phyloP scores from a whole-genome alignment of 257 asterid species.

The Solanum arcanum region DNA sequence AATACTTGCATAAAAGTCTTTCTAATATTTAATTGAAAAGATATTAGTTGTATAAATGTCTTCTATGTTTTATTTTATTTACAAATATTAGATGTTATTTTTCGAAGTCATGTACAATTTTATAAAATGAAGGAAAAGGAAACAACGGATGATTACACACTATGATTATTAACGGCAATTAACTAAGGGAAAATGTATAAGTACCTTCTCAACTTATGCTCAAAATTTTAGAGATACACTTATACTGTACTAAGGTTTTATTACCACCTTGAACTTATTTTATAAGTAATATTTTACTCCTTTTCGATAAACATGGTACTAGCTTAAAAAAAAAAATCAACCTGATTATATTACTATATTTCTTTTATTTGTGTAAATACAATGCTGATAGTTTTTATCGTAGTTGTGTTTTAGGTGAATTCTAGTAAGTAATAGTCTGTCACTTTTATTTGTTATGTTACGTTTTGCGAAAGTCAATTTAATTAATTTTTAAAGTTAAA shows the following conservation, averaged over 20 bases:
- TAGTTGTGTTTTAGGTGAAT: neutral
- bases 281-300: no score
- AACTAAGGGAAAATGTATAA: fast-evolving
- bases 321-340: no score
- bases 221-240: no score
- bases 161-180: fast-evolving
- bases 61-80: no score
- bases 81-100: neutral
- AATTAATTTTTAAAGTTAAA: no score
- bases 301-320: no score
- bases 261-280: no score
- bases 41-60: neutral
- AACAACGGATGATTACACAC: no score
- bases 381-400: neutral
- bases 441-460: no score
- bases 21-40: neutral
- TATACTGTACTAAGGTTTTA: no score
- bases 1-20: neutral
- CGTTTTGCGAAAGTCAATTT: no score
- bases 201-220: fast-evolving
- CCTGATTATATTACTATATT: no score
- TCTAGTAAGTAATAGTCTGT: neutral
- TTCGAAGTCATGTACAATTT: neutral
- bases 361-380: neutral
- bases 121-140: neutral